These are phyloP conservation scores for Starmerella lactis-condensi DNA, from an alignment of 805 yeast genomes.

Conservation along the genomic window DNA sequence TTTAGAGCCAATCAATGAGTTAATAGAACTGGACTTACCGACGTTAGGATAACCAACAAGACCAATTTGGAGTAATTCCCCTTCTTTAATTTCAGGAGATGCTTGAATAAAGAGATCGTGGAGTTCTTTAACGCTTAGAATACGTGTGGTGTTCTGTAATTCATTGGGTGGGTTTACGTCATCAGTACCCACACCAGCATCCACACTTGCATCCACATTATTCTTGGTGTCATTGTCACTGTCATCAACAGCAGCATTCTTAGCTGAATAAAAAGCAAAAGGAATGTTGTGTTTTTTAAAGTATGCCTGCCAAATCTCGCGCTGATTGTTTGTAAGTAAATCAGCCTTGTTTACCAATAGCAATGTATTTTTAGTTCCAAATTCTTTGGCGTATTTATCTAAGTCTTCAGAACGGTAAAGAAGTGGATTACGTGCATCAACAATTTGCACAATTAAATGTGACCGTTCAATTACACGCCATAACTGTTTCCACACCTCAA, in stretches of 20 bases:
- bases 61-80: slow-evolving; percentile 66
- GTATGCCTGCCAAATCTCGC: slow-evolving; percentile 73
- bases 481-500: slow-evolving; percentile 94
- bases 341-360: slow-evolving; percentile 88
- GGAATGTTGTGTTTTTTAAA: slow-evolving; percentile 50
- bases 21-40: slow-evolving; percentile 94
- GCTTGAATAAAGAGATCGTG: slow-evolving; percentile 58
- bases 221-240: slow-evolving; percentile 40
- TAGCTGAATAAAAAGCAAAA: slow-evolving; percentile 86
- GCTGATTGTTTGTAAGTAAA: slow-evolving; percentile 55
- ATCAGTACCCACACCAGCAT: slow-evolving; percentile 7
- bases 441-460: slow-evolving; percentile 87
- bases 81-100: slow-evolving; percentile 46
- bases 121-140: slow-evolving; percentile 65
- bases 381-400: slow-evolving; percentile 62
- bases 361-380: slow-evolving; percentile 54
- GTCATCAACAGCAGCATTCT: slow-evolving; percentile 42
- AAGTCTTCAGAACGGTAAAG: slow-evolving; percentile 76
- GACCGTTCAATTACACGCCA: slow-evolving; percentile 97
- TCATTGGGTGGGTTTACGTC: slow-evolving; percentile 18
- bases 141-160: slow-evolving; percentile 33
- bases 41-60: slow-evolving; percentile 95
- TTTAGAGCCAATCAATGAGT: slow-evolving; percentile 88
- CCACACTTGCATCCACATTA: slow-evolving; percentile 18
- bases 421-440: slow-evolving; percentile 89